Evolutionary conservation across 148 eudicot genomes (phyloP).

Genomic region (Amaranthus cruentus): DNA sequence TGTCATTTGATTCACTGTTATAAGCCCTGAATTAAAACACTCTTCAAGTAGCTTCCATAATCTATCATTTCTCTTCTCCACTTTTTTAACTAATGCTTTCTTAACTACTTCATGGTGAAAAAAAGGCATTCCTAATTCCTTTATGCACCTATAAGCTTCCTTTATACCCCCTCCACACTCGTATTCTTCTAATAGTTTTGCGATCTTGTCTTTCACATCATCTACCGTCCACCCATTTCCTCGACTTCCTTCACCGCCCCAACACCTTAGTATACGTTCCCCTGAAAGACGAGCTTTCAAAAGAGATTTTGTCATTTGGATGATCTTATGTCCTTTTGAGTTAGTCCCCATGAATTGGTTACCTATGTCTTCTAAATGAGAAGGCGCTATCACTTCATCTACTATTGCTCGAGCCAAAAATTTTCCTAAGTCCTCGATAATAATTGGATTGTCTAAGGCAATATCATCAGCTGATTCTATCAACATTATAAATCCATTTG

Average conservation of each 20-base stretch:
- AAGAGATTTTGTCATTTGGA: conserved; percentile 45
- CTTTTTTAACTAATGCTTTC: conserved; percentile 37
- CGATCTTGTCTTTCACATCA: conserved; percentile 50
- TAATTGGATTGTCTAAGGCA: conserved; percentile 51
- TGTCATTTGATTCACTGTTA: conserved; percentile 53
- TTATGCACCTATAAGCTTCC: conserved; percentile 54
- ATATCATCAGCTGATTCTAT: conserved; percentile 57
- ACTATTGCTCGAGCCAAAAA: conserved; percentile 51
- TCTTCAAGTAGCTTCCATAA: conserved; percentile 44
- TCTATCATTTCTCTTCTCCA: conserved; percentile 49
- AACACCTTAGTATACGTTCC: conserved; percentile 55
- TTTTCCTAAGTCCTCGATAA: conserved; percentile 49
- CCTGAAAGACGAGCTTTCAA: conserved; percentile 49
- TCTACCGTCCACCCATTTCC: conserved; percentile 44
- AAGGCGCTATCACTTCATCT: conserved; percentile 55
- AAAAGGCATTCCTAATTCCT: conserved; percentile 51
- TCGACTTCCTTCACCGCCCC: conserved; percentile 56
- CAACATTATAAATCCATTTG: conserved; percentile 40
- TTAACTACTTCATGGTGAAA: conserved; percentile 64
- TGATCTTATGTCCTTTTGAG: conserved; percentile 36
- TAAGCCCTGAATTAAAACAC: conserved; percentile 39
- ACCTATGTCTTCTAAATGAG: conserved; percentile 42
- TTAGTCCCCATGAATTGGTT: conserved; percentile 27
- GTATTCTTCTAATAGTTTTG: conserved; percentile 47
- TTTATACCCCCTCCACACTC: conserved; percentile 54